These are phyloP conservation scores for Dactylellina parvicollis DNA, from an alignment of 2,329 filamentous ascomycete genomes.

Conservation along the genomic window DNA sequence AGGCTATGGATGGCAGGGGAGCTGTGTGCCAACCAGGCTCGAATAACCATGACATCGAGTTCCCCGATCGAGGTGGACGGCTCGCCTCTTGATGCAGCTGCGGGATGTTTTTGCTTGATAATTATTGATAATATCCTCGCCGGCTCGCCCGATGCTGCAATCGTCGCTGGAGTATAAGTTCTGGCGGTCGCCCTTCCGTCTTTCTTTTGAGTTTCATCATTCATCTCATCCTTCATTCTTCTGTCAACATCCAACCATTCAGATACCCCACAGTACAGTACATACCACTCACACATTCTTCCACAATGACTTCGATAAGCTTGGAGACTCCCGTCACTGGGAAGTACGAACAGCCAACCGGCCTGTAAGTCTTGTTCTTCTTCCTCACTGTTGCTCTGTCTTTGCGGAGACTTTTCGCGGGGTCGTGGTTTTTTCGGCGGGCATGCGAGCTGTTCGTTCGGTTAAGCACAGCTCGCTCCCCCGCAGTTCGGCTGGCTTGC, in stretches of 20 bases:
- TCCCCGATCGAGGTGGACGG: slow-evolving; percentile 17
- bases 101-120: slow-evolving; percentile 8
- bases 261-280: not conserved
- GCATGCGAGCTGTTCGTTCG: not conserved
- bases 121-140: slow-evolving; percentile 25
- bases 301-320: slow-evolving; percentile 38
- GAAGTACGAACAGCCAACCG: slow-evolving; percentile 67
- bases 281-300: slow-evolving; percentile 1
- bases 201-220: not conserved
- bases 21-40: too few relatives aligned
- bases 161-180: slow-evolving; percentile 18
- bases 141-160: slow-evolving; percentile 17
- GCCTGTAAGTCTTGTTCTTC: slow-evolving; percentile 42
- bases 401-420: slow-evolving; percentile 44
- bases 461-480: slow-evolving; percentile 1
- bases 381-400: not conserved
- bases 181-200: not conserved
- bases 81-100: slow-evolving; percentile 24
- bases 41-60: not conserved
- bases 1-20: too few relatives aligned
- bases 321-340: slow-evolving; percentile 56
- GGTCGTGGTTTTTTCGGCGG: not conserved
- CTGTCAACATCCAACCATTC: not conserved
- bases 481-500: slow-evolving; percentile 21
- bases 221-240: not conserved